Base-by-base conservation (phyloP, 306 rosid species). In the Ochetophila trinervis region DNA sequence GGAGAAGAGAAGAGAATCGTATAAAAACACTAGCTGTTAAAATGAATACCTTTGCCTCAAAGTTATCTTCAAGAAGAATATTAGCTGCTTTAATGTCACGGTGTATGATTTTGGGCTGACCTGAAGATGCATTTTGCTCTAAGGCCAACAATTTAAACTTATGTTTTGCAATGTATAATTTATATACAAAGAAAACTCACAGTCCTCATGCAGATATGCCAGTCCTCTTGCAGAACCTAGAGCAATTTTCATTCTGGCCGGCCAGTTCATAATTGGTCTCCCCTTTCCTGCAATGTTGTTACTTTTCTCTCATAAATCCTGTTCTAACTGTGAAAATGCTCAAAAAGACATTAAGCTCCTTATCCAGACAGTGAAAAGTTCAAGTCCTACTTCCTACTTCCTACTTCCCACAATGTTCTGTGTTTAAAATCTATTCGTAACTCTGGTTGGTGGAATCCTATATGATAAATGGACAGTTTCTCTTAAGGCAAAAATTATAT, bases 141-240 rank as follows among this genome's bases (percentile, higher is more conserved):
- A 40, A 60, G 57, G 57, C 24, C 36, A 37, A 60, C n/a, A 8
- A 30, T 49, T 8, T 12, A 37, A 47, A 17, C 9, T 13, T 20
- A 54, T 10, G 40, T 40, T 48, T 65, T 0, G 3, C 44, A 35
- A 68, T 14, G 57, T 27, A 45, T 19, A 68, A 4, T 15, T 11
- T 4, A 27, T 16, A 40, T 4, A 27, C 12, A 73, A 16, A 53
- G 65, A 62, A 45, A 34, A 51, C 83, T 63, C 53, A 74, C 83
- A 79, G 73, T 79, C 83, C 70, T 74, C 76, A 1, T 79, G 79
- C 70, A 79, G 76, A 79, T 79, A 79, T 49, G 83, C 70, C 73
- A 74, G 66, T 69, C 83, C 79, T 69, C 60, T 79, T 27, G 83
- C 83, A 69, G 83, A 69, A 45, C 83, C 83, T 47, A 67, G 37